Conservation (phyloP, 805 yeast genomes). For the Metschnikowia peoriensis region DNA sequence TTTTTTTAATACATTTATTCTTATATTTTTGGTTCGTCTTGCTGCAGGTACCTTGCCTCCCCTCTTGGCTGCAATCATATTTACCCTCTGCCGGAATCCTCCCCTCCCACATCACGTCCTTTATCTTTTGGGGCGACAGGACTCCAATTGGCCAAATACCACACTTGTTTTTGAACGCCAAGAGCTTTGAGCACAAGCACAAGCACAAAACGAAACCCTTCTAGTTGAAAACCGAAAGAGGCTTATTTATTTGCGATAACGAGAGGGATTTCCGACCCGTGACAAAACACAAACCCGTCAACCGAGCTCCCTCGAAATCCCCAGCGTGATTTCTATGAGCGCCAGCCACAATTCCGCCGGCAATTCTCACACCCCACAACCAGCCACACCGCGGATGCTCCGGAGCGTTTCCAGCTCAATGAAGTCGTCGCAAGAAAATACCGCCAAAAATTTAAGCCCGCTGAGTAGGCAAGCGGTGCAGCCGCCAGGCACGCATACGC, state of each 20-base stretch:
- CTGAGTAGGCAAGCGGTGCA: not conserved
- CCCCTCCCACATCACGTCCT: not conserved
- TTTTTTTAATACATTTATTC: not conserved
- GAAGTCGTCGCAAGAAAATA: constrained; percentile 6
- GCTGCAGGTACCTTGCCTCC: not conserved
- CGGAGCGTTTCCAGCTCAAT: constrained; percentile 41
- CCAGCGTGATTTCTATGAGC: constrained; percentile 1
- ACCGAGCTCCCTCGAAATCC: not conserved
- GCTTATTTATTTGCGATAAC: not conserved
- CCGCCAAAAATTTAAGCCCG: not conserved
- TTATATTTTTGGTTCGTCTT: not conserved
- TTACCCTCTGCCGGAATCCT: not conserved
- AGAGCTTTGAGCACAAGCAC: not conserved
- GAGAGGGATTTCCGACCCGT: too few species aligned
- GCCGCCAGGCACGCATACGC: not conserved
- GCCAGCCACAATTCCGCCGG: not conserved
- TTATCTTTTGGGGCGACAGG: too few species aligned
- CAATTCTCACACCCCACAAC: constrained; percentile 26
- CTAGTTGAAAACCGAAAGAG: not conserved
- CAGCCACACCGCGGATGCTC: constrained; percentile 71
- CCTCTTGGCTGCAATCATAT: not conserved
- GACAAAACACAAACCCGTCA: too few species aligned
- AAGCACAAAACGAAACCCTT: not conserved
- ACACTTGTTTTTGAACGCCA: too few species aligned
- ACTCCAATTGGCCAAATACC: too few species aligned